Evolutionary conservation across 352 stramenopile genomes (phyloP).

Genomic region (Globisporangium cederbergense): DNA sequence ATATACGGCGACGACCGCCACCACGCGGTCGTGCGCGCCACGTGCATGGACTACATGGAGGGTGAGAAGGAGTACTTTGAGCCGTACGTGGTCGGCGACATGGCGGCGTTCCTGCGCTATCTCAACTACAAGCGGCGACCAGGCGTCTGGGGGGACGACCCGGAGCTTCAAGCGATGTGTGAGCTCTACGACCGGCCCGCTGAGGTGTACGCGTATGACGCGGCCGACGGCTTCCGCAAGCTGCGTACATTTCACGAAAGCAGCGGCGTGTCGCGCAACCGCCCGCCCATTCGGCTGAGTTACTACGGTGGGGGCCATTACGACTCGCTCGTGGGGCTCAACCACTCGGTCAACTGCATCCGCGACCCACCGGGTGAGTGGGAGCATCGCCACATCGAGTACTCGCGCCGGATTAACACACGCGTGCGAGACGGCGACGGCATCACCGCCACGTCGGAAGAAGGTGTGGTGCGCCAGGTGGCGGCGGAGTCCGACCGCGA

Average conservation of each 20-base stretch:
- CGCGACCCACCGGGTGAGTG: conserved; percentile 53
- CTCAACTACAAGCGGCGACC: conserved; percentile 85
- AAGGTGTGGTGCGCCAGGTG: conserved; percentile 27
- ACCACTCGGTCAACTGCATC: conserved; percentile 60
- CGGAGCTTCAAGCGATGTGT: conserved; percentile 94
- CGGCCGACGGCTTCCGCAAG: conserved; percentile 58
- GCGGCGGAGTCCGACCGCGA: conserved; percentile 36
- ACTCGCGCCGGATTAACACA: conserved; percentile 69
- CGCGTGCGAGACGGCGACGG: conserved; percentile 24
- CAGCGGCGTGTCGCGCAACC: conserved; percentile 42
- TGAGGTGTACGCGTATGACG: conserved; percentile 90
- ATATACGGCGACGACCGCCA: conserved; percentile 92
- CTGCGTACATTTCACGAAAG: conserved; percentile 90
- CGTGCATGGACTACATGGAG: conserved; percentile 96
- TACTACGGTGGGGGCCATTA: conserved; percentile 93
- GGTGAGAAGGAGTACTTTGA: conserved; percentile 92
- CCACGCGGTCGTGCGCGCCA: conserved; percentile 86
- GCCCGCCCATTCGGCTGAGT: conserved; percentile 79
- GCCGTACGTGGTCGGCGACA: conserved; percentile 86
- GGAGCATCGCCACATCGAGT: conserved; percentile 66
- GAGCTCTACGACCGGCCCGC: conserved; percentile 92
- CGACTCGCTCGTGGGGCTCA: conserved; percentile 74
- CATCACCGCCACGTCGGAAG: neutral
- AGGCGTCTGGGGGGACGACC: conserved; percentile 94
- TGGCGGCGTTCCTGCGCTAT: conserved; percentile 88